Percentiles rank a stretch among this genome's conserved stretches.
phyloP scores from a whole-genome alignment of 2,329 filamentous ascomycete genomes.

The Cercospora brassicicola region DNA sequence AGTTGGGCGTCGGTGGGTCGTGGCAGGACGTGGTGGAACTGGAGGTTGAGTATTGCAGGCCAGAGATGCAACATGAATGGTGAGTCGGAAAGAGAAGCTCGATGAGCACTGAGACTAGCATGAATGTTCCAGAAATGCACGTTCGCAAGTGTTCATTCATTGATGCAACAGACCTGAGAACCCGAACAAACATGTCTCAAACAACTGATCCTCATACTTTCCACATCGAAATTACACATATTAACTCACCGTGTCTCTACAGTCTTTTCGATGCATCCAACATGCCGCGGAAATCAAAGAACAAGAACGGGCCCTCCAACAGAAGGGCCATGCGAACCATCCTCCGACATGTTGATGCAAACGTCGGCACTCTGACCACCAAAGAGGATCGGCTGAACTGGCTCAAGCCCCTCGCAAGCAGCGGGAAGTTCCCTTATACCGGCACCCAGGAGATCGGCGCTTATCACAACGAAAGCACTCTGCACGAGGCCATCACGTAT shows the following conservation, averaged over 20 bases:
- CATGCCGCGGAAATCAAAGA: neutral
- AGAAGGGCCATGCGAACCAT: conserved; percentile 1
- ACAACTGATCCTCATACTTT: neutral
- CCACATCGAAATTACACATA: neutral
- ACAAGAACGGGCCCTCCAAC: conserved; percentile 1
- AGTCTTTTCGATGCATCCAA: neutral
- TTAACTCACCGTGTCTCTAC: neutral
- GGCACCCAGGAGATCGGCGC: neutral
- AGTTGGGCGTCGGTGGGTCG: too few relatives aligned
- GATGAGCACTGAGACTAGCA: too few relatives aligned
- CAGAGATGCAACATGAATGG: too few relatives aligned
- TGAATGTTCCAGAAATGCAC: too few relatives aligned
- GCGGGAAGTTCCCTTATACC: neutral
- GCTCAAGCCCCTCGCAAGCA: neutral
- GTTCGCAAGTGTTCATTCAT: too few relatives aligned
- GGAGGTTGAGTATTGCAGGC: too few relatives aligned
- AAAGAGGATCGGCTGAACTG: neutral
- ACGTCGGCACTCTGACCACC: neutral
- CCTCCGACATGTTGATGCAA: neutral
- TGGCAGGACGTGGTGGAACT: too few relatives aligned
- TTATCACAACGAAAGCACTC: neutral
- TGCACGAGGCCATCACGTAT: conserved; percentile 8
- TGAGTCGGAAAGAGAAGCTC: too few relatives aligned
- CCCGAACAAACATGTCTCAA: conserved; percentile 12
- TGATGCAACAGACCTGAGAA: too few relatives aligned